Base-by-base conservation (phyloP, 371 early-diverging fungal species). In the Mycotypha africana region DNA sequence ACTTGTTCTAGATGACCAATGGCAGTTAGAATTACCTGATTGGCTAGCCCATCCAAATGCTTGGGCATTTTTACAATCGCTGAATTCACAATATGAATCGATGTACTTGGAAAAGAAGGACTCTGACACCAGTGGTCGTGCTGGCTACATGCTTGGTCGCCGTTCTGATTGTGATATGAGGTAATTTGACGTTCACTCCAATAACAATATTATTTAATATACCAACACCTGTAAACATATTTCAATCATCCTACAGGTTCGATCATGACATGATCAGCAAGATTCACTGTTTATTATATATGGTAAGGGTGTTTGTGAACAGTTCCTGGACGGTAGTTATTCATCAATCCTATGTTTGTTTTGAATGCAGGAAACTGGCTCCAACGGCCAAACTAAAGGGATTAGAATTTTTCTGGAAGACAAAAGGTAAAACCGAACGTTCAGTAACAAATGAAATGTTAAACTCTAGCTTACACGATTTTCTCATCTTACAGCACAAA, bases 221-320 rank as follows among this genome's bases (percentile, higher is more conserved):
- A 20, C n/a, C 19, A 17, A 22, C 7, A 17, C 10, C 15, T 25
- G 26, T 15, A 20, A 5, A 5, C 41, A 6, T 38, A 14, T 49
- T 21, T 11, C 42, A 17, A 38, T 28, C n/a, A 30, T 38, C 6
- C 30, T 17, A 33, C 45, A 66, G 63, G 12, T 49, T 76, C 19
- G 38, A 52, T n/a, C 57, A 70, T 42, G 50, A 51, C 9, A 70
- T 73, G 19, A 76, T 88, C 32, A 85, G 86, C 49, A 84, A 86
- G 50, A 68, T 76, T 2, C 91, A 90, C 58, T 88, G 88, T 56
- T 59, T 84, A 7, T 81, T 90, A 16, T 88, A 82, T 63, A 74
- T 71, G 68, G 74, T 74, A 47, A 56, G 31, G 14, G 20, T n/a
- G n/a, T n/a, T n/a, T n/a, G n/a, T n/a, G n/a, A n/a, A n/a, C n/a